phyloP scores from a whole-genome alignment of 768 basidiomycete species.

The Steccherinum ochraceum region DNA sequence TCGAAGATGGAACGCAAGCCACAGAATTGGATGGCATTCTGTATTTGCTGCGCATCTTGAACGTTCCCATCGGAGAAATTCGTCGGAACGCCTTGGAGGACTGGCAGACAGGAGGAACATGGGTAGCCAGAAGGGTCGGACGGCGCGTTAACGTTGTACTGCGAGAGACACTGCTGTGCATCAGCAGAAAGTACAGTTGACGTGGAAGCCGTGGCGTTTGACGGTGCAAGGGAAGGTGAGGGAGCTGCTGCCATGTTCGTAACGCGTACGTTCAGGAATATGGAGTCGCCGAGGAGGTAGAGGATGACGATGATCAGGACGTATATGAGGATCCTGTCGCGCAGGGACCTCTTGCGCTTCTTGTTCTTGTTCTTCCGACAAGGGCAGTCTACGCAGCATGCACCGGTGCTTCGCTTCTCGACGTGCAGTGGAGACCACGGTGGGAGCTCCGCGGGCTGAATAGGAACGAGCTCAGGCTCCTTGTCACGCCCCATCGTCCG shows the following conservation, averaged over 20 bases:
- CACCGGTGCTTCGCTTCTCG: slow-evolving; percentile 22
- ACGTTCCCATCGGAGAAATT: slow-evolving; percentile 24
- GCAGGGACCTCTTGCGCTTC: slow-evolving; percentile 19
- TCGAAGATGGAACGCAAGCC: slow-evolving; percentile 39
- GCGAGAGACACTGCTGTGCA: slow-evolving; percentile 38
- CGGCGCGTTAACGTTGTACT: slow-evolving; percentile 40
- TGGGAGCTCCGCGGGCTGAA: slow-evolving; percentile 16
- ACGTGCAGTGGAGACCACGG: slow-evolving; percentile 36
- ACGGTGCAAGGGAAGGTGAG: slow-evolving; percentile 3
- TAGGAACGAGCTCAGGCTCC: slow-evolving; percentile 22
- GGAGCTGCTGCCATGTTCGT: slow-evolving; percentile 5
- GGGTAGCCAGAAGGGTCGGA: slow-evolving; percentile 37
- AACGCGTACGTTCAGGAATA: slow-evolving; percentile 33
- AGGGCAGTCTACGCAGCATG: slow-evolving; percentile 17
- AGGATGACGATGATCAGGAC: slow-evolving; percentile 35
- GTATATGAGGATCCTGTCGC: slow-evolving; percentile 23
- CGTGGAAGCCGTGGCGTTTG: slow-evolving; percentile 19
- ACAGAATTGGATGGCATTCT: slow-evolving; percentile 41
- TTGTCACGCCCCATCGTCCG: slow-evolving; percentile 22
- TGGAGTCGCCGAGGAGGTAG: slow-evolving; percentile 33
- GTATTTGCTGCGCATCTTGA: slow-evolving; percentile 26
- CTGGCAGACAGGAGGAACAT: slow-evolving; percentile 38
- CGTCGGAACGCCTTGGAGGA: slow-evolving; percentile 33
- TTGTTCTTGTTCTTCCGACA: slow-evolving; percentile 16
- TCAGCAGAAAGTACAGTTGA: slow-evolving; percentile 28